phyloP scores from a whole-genome alignment of 1,284 basidiomycete species.

The Thelephora terrestris region DNA sequence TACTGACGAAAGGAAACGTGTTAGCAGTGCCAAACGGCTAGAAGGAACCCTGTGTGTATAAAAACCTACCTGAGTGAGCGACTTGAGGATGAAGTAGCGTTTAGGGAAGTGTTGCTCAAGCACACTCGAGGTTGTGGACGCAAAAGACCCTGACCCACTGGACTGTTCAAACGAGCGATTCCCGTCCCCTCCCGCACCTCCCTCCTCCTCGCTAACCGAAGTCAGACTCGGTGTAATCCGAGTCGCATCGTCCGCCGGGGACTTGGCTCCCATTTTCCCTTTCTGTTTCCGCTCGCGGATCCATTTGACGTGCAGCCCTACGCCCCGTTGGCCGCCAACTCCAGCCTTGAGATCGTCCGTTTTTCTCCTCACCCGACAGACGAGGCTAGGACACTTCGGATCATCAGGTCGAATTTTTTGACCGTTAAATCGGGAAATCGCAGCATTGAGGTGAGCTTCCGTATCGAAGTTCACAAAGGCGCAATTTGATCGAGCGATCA shows the following conservation, averaged over 20 bases:
- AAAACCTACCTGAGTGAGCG: slow-evolving; percentile 57
- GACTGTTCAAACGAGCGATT: slow-evolving; percentile 29
- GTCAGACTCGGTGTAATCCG: slow-evolving; percentile 20
- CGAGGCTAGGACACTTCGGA: slow-evolving; percentile 64
- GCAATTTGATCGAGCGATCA: slow-evolving; percentile 88
- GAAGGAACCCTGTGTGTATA: background rate
- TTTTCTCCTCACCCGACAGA: slow-evolving; percentile 77
- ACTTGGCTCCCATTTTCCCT: background rate
- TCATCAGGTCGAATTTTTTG: slow-evolving; percentile 56
- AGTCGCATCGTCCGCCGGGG: slow-evolving; percentile 15
- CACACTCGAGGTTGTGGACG: slow-evolving; percentile 68
- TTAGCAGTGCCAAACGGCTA: background rate
- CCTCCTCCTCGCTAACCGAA: slow-evolving; percentile 33
- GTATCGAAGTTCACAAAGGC: slow-evolving; percentile 86
- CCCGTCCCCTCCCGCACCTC: slow-evolving; percentile 7
- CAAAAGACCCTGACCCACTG: slow-evolving; percentile 56
- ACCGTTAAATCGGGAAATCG: slow-evolving; percentile 69
- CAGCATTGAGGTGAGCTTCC: slow-evolving; percentile 51
- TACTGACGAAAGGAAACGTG: slow-evolving; percentile 33
- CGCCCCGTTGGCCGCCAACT: slow-evolving; percentile 84
- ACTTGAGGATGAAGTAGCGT: slow-evolving; percentile 91
- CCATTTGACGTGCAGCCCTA: slow-evolving; percentile 78
- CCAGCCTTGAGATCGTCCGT: slow-evolving; percentile 87
- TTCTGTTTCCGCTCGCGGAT: slow-evolving; percentile 50
- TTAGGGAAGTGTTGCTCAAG: slow-evolving; percentile 69